Percentiles rank a stretch among this genome's conserved stretches.
Conservation (phyloP, 192 early-diverging fungal genomes). For the Linnemannia exigua region DNA sequence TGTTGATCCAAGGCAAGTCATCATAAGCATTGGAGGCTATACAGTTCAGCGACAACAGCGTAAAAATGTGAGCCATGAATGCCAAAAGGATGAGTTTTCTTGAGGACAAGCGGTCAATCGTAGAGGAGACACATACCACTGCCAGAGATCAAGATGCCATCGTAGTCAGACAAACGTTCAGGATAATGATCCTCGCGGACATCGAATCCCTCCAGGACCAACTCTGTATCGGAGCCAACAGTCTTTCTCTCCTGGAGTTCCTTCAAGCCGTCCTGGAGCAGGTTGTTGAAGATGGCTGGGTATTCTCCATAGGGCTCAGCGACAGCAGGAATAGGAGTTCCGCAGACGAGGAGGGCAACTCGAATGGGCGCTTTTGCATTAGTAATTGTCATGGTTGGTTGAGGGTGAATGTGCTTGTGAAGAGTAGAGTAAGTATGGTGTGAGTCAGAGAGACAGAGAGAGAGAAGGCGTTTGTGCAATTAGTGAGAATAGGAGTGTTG, state of each 20-base stretch:
- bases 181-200: slow-evolving; percentile 56
- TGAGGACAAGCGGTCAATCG: neutral
- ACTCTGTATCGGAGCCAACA: slow-evolving; percentile 28
- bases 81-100: neutral
- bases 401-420: neutral
- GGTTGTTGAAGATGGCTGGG: slow-evolving; percentile 43
- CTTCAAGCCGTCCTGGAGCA: slow-evolving; percentile 53
- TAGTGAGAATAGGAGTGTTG: neutral
- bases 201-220: slow-evolving; percentile 60
- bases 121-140: slow-evolving; percentile 54
- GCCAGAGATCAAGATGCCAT: slow-evolving; percentile 69
- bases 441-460: slow-evolving; percentile 2
- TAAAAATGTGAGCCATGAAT: too few species aligned
- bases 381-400: slow-evolving; percentile 4
- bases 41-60: neutral
- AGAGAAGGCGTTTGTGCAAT: neutral
- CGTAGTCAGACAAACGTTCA: slow-evolving; percentile 51
- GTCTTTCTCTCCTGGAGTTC: slow-evolving; percentile 19
- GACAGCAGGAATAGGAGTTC: slow-evolving; percentile 62
- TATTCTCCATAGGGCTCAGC: slow-evolving; percentile 64
- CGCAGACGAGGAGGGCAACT: slow-evolving; percentile 65
- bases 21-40: slow-evolving; percentile 73
- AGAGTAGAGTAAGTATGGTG: neutral
- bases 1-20: slow-evolving; percentile 75
- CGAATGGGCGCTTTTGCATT: slow-evolving; percentile 27